These are phyloP conservation scores for Yarrowia keelungensis DNA, from an alignment of 805 yeast species.

Conservation along the genomic window DNA sequence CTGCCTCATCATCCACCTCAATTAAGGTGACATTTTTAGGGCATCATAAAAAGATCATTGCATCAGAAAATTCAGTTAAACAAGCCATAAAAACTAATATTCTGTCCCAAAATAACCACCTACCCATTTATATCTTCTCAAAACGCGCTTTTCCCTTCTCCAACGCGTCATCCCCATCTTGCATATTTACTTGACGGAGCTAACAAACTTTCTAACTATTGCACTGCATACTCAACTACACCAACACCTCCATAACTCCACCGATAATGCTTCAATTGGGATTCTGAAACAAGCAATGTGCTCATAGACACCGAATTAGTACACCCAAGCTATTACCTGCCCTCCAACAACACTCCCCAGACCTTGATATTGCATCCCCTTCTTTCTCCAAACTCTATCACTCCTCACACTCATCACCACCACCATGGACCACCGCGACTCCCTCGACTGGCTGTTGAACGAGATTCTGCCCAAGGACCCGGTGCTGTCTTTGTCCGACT, in stretches of 20 bases:
- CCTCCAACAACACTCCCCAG: too few species aligned
- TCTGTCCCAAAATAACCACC: too few species aligned
- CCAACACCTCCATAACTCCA: background rate
- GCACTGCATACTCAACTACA: background rate
- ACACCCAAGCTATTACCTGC: too few species aligned
- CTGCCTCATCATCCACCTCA: too few species aligned
- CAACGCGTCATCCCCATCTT: background rate
- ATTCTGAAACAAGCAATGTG: too few species aligned
- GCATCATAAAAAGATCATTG: too few species aligned
- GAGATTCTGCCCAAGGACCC: slow-evolving; percentile 24
- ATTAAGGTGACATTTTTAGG: too few species aligned
- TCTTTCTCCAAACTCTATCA: background rate
- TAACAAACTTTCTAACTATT: background rate
- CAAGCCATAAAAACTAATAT: too few species aligned
- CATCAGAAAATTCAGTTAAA: too few species aligned
- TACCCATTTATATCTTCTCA: background rate
- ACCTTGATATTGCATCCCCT: too few species aligned
- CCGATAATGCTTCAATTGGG: too few species aligned
- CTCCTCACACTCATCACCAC: background rate
- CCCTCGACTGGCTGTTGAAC: slow-evolving; percentile 35
- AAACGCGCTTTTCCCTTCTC: background rate
- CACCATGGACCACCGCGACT: slow-evolving; percentile 24
- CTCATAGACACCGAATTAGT: too few species aligned
- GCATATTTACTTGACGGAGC: background rate
- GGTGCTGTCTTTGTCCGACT: slow-evolving; percentile 8